These are phyloP conservation scores for Leishmania amazonensis DNA, from an alignment of 208 protist species.

Conservation along the genomic window DNA sequence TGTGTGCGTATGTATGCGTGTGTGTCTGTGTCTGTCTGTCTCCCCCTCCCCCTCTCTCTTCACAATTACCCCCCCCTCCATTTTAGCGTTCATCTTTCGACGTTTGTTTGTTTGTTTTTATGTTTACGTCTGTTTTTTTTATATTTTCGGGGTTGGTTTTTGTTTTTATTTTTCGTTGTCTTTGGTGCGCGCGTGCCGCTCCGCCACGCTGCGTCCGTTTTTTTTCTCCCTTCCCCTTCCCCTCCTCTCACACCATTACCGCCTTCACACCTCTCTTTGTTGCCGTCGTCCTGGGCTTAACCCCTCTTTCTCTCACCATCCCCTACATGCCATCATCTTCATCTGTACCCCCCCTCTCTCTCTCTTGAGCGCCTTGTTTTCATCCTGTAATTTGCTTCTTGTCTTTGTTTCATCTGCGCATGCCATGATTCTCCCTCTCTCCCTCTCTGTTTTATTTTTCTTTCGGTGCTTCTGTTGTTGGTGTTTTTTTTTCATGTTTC, in stretches of 20 bases:
- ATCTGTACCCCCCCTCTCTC: not conserved
- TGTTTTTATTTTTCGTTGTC: not conserved
- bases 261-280: not conserved
- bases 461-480: not conserved
- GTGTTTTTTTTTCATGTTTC: not conserved
- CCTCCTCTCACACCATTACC: not conserved
- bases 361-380: slow-evolving; percentile 3
- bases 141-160: not conserved
- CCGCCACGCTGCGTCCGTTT: not conserved
- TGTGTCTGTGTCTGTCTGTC: slow-evolving; percentile 1
- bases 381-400: not conserved
- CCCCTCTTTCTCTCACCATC: not conserved
- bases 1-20: not conserved
- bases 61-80: not conserved
- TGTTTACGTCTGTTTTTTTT: not conserved
- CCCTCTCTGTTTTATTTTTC: not conserved
- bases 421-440: not conserved
- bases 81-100: slow-evolving; percentile 9
- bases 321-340: not conserved
- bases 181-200: not conserved
- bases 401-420: not conserved
- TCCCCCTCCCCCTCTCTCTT: not conserved
- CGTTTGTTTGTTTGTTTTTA: not conserved
- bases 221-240: not conserved
- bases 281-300: not conserved